phyloP scores from a whole-genome alignment of 2,329 filamentous ascomycete genomes.

The Curvularia spicifera region DNA sequence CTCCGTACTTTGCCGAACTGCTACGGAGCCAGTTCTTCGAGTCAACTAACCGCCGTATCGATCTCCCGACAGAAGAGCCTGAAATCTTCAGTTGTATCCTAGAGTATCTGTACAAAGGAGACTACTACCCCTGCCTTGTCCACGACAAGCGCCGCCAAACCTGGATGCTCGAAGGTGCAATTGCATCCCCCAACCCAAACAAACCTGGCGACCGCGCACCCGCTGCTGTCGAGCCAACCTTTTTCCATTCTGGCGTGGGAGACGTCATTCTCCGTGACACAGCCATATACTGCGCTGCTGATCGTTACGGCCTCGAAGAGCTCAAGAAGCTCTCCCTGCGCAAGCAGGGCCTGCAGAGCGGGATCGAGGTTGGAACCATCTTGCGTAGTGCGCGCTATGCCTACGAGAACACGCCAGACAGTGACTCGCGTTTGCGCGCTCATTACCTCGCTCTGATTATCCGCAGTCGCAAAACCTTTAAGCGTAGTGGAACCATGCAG shows the following conservation, averaged over 20 bases:
- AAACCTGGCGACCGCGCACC: constrained; percentile 63
- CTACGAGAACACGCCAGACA: constrained; percentile 93
- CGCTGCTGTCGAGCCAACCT: constrained; percentile 70
- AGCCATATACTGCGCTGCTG: constrained; percentile 90
- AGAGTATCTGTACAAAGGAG: constrained; percentile 96
- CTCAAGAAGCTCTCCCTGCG: constrained; percentile 89
- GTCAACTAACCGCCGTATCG: constrained; percentile 73
- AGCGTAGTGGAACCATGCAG: constrained; percentile 98
- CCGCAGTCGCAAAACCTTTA: constrained; percentile 95
- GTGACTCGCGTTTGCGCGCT: constrained; percentile 89
- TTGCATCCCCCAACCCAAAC: constrained; percentile 61
- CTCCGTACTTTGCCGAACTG: constrained; percentile 79
- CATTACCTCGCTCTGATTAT: constrained; percentile 98
- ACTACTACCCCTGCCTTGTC: constrained; percentile 89
- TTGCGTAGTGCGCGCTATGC: constrained; percentile 92
- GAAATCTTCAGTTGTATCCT: constrained; percentile 92
- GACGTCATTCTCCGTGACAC: constrained; percentile 88
- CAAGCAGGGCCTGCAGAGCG: constrained; percentile 92
- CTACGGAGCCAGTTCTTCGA: constrained; percentile 76
- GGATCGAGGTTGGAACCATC: constrained; percentile 90
- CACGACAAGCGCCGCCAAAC: constrained; percentile 85
- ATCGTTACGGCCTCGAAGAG: constrained; percentile 88
- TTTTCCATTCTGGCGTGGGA: constrained; percentile 75
- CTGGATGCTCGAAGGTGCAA: constrained; percentile 84
- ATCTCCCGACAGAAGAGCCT: constrained; percentile 80